Base-by-base conservation (phyloP, 1,284 basidiomycete species). In the Rhodotorula sp. region DNA sequence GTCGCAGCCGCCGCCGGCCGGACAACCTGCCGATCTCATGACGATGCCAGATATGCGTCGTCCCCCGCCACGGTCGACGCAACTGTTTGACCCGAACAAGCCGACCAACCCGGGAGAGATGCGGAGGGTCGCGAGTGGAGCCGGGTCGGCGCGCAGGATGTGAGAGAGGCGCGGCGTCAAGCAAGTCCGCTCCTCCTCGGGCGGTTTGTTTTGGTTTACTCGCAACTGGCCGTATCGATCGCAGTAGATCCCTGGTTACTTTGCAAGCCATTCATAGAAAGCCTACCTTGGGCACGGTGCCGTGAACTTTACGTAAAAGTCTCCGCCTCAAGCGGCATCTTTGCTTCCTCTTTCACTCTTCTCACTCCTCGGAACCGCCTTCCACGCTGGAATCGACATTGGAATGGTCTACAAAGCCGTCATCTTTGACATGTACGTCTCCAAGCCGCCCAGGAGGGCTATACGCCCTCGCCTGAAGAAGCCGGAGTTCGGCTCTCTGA, bases 391-490 rank as follows among this genome's bases (percentile, higher is more conserved):
- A n/a, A n/a, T n/a, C n/a, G n/a, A n/a, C n/a, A n/a, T n/a, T n/a
- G n/a, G n/a, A 15, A 75, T 73, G 71, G 48, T 34, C 1, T 68
- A 64, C 54, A 71, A 62, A 49, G 75, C 75, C 5, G 69, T 70
- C 47, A 78, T 81, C 60, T 80, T 81, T 54, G 80, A 81, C 77
- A 80, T 81, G 64, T 68, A 12, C 57, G 54, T 55, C n/a, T 28
- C 3, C 12, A 18, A 16, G 65, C 43, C 6, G n/a, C n/a, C 5
- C n/a, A 0, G 19, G 19, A 19, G 1, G 19, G 12, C 19, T 26
- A 60, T 58, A 5, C 45, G 45, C 48, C 50, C 28, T 49, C 62
- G 48, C 49, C 23, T 26, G 45, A 8, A 43, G 23, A 47, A 14
- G 10, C 47, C 45, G 34, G 57, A 43, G 38, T 43, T 43, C 38